Conservation (phyloP, 2,329 filamentous ascomycete genomes). For the Fusarium incarnatum region DNA sequence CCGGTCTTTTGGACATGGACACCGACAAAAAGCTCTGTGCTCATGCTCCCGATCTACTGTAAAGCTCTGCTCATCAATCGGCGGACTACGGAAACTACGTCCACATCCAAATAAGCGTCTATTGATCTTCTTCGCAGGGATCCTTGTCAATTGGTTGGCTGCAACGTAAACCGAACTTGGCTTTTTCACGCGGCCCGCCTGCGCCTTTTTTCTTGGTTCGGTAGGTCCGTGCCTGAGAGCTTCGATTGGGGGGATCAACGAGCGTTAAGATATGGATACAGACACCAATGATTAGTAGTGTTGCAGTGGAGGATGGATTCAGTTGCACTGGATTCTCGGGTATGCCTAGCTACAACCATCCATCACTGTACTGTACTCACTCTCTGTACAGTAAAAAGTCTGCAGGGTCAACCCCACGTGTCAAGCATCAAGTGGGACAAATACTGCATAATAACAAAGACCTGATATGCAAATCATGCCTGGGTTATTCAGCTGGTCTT, state of each 20-base stretch:
- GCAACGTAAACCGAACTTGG: constrained; percentile 1
- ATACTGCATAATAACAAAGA: constrained; percentile 21
- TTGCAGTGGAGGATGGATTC: neutral
- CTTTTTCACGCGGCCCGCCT: neutral
- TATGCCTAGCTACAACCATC: neutral
- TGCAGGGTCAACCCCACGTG: constrained; percentile 25
- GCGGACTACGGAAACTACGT: constrained; percentile 29
- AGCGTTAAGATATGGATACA: neutral
- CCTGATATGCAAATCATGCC: constrained; percentile 32
- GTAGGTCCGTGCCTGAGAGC: constrained; percentile 6
- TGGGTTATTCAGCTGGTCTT: constrained; percentile 6
- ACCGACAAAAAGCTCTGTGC: neutral
- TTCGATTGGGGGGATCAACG: neutral
- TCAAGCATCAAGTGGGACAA: constrained; percentile 38
- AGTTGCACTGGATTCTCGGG: neutral
- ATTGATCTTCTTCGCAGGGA: constrained; percentile 31
- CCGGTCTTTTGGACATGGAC: neutral
- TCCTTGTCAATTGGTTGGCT: constrained; percentile 7
- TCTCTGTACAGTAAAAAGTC: neutral
- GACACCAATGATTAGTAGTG: neutral
- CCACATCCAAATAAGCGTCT: constrained; percentile 17
- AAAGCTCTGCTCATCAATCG: constrained; percentile 5
- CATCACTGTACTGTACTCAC: neutral
- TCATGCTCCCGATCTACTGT: neutral
- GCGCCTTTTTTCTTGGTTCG: constrained; percentile 4